Percentiles rank a stretch among this genome's conserved stretches.
Evolutionary conservation across 2,329 filamentous ascomycete species (phyloP).

Genomic region (Aspergillus sp.): DNA sequence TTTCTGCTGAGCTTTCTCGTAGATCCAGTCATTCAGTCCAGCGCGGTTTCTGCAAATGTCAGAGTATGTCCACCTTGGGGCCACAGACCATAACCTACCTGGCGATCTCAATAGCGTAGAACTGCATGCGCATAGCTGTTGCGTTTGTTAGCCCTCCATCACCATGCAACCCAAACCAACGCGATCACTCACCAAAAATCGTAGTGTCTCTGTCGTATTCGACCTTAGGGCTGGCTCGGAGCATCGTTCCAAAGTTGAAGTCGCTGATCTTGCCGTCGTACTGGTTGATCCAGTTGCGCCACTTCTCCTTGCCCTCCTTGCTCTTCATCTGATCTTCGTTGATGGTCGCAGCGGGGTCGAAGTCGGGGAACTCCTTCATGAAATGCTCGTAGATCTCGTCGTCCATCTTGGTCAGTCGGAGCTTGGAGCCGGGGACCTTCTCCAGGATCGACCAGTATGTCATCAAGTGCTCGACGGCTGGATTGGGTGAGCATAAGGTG

Average conservation of each 20-base stretch:
- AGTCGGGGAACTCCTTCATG: conserved; percentile 84
- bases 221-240: conserved; percentile 71
- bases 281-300: conserved; percentile 89
- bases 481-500: conserved; percentile 10
- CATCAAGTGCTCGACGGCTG: conserved; percentile 87
- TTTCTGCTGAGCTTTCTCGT: conserved; percentile 66
- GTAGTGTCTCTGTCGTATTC: conserved; percentile 89
- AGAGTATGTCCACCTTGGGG: conserved; percentile 3
- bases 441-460: conserved; percentile 97
- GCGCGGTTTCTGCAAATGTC: conserved; percentile 64
- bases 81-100: conserved; percentile 50
- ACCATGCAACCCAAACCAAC: neutral
- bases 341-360: conserved; percentile 76
- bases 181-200: conserved; percentile 72
- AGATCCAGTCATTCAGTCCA: conserved; percentile 95
- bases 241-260: conserved; percentile 96
- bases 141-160: conserved; percentile 10
- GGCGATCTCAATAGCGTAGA: conserved; percentile 75
- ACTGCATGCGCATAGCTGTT: conserved; percentile 71
- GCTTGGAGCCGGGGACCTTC: conserved; percentile 79
- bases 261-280: conserved; percentile 97
- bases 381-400: conserved; percentile 93
- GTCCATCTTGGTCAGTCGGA: conserved; percentile 91
- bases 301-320: conserved; percentile 88
- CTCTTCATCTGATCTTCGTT: conserved; percentile 97